Evolutionary conservation across 345 rosid genomes (phyloP), one percentile per base, ranked within the genome.

Genomic region (Turritis glabra): DNA sequence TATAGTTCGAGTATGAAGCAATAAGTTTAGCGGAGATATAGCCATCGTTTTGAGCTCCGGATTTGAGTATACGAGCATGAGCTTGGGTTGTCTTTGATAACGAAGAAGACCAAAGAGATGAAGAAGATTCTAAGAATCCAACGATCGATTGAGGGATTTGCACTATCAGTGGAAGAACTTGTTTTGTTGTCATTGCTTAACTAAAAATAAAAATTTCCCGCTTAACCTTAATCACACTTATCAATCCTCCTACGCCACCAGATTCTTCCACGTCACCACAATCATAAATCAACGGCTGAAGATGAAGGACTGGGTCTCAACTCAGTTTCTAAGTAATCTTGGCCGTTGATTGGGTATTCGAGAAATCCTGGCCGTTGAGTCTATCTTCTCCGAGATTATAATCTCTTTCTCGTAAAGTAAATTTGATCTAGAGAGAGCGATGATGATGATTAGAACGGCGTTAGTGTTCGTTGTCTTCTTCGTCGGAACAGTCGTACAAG

Each of bases 51-150:
- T 64, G 79, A 38, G 69, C 74, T 27, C 82, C 80, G 4, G 79
- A 50, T 79, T 81, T 85, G 66, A 77, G 72, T 67, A 79, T 38
- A 32, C 59, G 57, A 57, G 81, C 84, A 62, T 79, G 84, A 8
- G 80, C 75, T 40, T 81, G 83, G 1, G 70, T 53, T 1, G 75
- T 75, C 15, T 74, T 69, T 2, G 65, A 77, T 21, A 72, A 66
- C 37, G 82, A 77, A 19, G 79, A 32, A 64, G 59, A 69, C 52
- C 79, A 37, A 13, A 5, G 6, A 1, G 80, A 71, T 18, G 74
- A 44, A 8, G 73, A 40, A 9, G 66, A 56, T 46, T 70, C 74
- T 21, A 82, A 70, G 73, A 55, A 69, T 44, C 58, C 77, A 46
- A 73, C 25, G 13, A 75, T 59, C 41, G 80, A 32, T 5, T 65